phyloP scores from a whole-genome alignment of 2,329 filamentous ascomycete species.

The Beauveria sp. region DNA sequence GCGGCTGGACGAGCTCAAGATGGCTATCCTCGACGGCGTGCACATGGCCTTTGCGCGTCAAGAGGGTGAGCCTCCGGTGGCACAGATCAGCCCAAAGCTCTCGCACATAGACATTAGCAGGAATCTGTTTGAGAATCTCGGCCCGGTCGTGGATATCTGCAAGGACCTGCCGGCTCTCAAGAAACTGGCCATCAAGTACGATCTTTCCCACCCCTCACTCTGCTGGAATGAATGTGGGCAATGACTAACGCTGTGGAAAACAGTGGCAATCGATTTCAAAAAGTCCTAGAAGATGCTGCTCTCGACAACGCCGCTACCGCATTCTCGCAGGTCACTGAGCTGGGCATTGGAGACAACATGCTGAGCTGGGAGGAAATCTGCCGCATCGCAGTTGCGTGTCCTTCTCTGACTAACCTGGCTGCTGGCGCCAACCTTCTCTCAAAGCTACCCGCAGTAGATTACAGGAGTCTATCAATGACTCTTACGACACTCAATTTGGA shows the following conservation, averaged over 20 bases:
- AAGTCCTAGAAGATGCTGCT: conserved; percentile 28
- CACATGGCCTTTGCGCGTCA: conserved; percentile 41
- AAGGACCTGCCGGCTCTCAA: conserved; percentile 57
- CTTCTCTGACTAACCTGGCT: conserved; percentile 40
- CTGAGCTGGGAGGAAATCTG: conserved; percentile 59
- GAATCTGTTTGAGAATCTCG: conserved; percentile 66
- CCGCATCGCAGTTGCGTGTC: conserved; percentile 45
- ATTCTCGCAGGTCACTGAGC: conserved; percentile 47
- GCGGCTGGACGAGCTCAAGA: conserved; percentile 66
- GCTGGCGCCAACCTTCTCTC: conserved; percentile 53
- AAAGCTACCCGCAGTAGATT: conserved; percentile 36
- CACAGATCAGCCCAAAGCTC: conserved; percentile 55
- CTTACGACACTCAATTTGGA: conserved; percentile 62
- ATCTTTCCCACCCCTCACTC: background rate
- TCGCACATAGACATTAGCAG: conserved; percentile 76
- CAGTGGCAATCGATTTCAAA: conserved; percentile 67
- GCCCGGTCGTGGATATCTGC: conserved; percentile 64
- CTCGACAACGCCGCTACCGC: conserved; percentile 27
- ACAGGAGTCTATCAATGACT: conserved; percentile 36
- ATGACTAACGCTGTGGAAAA: conserved; percentile 13
- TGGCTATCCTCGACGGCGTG: conserved; percentile 75
- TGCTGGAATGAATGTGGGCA: background rate
- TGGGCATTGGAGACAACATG: conserved; percentile 61
- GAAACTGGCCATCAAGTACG: conserved; percentile 65
- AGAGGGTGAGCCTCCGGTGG: conserved; percentile 31